These are phyloP conservation scores for Plantago elongata DNA, from an alignment of 257 asterid genomes.

Conservation along the genomic window DNA sequence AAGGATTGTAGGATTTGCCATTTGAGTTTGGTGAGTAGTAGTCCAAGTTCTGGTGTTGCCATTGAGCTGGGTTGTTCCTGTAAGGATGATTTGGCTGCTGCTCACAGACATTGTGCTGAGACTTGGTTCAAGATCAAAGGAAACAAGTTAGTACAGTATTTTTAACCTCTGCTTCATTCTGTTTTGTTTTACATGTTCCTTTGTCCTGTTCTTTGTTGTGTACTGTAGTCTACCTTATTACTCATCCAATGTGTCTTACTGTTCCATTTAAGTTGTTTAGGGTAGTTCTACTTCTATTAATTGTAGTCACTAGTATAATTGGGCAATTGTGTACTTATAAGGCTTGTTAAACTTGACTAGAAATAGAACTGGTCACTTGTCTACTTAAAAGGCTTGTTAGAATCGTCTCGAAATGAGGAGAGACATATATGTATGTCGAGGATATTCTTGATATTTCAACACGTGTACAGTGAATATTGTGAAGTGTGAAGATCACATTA, in stretches of 20 bases:
- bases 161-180: not conserved
- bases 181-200: not conserved
- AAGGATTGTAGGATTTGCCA: conserved; percentile 86
- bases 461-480: not conserved
- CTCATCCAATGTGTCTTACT: no score
- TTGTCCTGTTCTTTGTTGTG: not conserved
- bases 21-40: conserved; percentile 55
- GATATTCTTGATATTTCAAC: no score
- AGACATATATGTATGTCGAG: no score
- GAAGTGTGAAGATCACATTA: not conserved
- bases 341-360: no score
- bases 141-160: conserved; percentile 53
- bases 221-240: not conserved
- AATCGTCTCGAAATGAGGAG: no score
- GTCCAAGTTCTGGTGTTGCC: conserved; percentile 55
- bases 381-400: no score
- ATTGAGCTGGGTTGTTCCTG: conserved; percentile 87
- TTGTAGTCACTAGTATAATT: no score
- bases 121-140: conserved; percentile 96
- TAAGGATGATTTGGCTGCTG: conserved; percentile 82
- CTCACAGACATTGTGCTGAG: conserved; percentile 86
- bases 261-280: no score
- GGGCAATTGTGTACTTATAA: no score
- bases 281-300: no score
- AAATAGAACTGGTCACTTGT: no score